Conservation (phyloP, 1,284 basidiomycete species). For the Ustilago tritici region DNA sequence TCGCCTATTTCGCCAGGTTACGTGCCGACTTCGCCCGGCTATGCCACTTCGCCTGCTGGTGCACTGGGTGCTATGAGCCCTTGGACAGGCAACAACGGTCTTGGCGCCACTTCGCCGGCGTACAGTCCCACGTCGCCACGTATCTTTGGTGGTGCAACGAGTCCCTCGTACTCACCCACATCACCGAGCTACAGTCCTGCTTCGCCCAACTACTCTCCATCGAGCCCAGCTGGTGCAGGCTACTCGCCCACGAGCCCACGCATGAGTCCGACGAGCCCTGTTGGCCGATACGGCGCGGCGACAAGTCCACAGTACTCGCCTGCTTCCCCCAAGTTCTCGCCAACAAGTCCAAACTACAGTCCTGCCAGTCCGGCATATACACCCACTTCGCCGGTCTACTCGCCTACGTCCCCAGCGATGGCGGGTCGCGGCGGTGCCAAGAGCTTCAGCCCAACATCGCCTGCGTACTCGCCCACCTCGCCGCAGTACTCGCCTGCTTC, state of each 20-base stretch:
- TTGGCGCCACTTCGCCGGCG: constrained; percentile 74
- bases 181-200: constrained; percentile 66
- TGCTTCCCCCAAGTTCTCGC: constrained; percentile 57
- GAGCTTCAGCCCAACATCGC: constrained; percentile 55
- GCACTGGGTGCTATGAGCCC: constrained; percentile 76
- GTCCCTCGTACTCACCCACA: constrained; percentile 73
- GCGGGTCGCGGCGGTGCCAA: constrained; percentile 46
- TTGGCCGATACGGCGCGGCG: constrained; percentile 70
- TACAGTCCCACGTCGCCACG: constrained; percentile 74
- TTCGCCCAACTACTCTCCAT: constrained; percentile 62
- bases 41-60: constrained; percentile 66
- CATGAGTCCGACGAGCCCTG: constrained; percentile 62
- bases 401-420: constrained; percentile 50
- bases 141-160: constrained; percentile 79
- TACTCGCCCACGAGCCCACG: constrained; percentile 67
- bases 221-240: constrained; percentile 57
- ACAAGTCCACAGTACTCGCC: constrained; percentile 72
- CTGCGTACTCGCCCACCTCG: constrained; percentile 65
- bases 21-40: constrained; percentile 59
- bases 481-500: constrained; percentile 65
- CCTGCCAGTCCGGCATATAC: constrained; percentile 72
- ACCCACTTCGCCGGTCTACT: constrained; percentile 66
- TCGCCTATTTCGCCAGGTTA: constrained; percentile 67
- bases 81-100: constrained; percentile 72
- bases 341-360: constrained; percentile 62